A percentile compares a stretch with the other conserved stretches of the same genome.
Evolutionary conservation across 768 basidiomycete species (phyloP).

Genomic region (Pulveroboletus frians): DNA sequence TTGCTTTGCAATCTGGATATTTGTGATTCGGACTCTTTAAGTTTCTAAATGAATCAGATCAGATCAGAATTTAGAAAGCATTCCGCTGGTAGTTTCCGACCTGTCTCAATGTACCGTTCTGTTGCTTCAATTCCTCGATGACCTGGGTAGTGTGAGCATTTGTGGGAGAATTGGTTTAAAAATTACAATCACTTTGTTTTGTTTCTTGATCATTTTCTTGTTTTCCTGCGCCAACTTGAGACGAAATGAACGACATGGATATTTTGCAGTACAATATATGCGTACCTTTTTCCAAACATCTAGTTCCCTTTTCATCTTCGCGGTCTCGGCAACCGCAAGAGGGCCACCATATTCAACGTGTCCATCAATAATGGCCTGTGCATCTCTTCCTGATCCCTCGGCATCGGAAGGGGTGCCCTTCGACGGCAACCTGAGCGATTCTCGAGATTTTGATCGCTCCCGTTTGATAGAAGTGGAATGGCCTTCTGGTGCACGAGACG

Average conservation of each 20-base stretch:
- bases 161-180: background rate
- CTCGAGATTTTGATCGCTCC: slow-evolving; percentile 36
- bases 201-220: slow-evolving; percentile 50
- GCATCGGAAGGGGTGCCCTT: slow-evolving; percentile 28
- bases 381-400: slow-evolving; percentile 24
- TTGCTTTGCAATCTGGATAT: slow-evolving; percentile 43
- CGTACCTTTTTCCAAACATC: slow-evolving; percentile 47
- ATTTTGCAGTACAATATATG: background rate
- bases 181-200: slow-evolving; percentile 45
- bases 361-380: slow-evolving; percentile 10
- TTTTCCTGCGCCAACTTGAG: slow-evolving; percentile 37
- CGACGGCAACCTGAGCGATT: slow-evolving; percentile 19
- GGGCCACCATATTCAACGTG: slow-evolving; percentile 29
- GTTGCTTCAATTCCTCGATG: slow-evolving; percentile 48
- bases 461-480: slow-evolving; percentile 13
- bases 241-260: slow-evolving; percentile 1
- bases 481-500: slow-evolving; percentile 8
- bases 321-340: slow-evolving; percentile 44
- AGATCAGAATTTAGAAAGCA: background rate
- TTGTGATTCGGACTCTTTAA: slow-evolving; percentile 44
- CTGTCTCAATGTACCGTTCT: slow-evolving; percentile 35
- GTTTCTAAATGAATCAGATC: slow-evolving; percentile 28
- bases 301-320: slow-evolving; percentile 53
- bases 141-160: slow-evolving; percentile 32
- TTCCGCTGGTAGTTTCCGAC: slow-evolving; percentile 24